Percentiles rank a stretch among this genome's conserved stretches.
These are phyloP conservation scores for Lolium multiflorum DNA, from an alignment of 176 grass and related monocot species.

Conservation along the genomic window DNA sequence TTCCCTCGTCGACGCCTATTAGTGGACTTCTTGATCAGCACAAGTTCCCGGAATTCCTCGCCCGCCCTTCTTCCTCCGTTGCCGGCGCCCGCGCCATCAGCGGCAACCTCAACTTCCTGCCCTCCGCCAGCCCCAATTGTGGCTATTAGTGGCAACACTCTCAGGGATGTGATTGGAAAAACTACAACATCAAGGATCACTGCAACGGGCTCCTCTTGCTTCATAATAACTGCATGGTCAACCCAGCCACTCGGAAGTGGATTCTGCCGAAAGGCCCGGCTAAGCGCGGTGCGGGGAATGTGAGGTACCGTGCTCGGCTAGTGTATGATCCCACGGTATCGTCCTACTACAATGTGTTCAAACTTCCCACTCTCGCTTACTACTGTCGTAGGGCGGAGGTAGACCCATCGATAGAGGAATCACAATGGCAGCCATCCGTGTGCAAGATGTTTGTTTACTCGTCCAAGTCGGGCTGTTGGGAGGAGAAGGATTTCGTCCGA, in stretches of 20 bases:
- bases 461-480: background rate
- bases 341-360: background rate
- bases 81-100: background rate
- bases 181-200: background rate
- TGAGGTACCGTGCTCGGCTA: background rate
- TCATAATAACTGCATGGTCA: background rate
- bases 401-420: background rate
- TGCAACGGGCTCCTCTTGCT: slow-evolving; percentile 5
- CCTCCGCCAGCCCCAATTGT: no score
- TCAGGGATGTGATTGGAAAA: no score
- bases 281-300: background rate
- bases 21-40: no score
- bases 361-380: background rate
- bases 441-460: background rate
- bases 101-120: background rate
- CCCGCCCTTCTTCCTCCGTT: background rate
- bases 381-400: no score
- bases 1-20: no score
- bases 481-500: background rate
- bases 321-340: background rate
- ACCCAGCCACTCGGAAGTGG: background rate
- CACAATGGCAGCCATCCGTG: background rate
- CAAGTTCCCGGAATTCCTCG: background rate
- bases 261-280: background rate
- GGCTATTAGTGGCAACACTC: no score